These are phyloP conservation scores for Fragaria vesca DNA, from an alignment of 306 rosid species.

Conservation along the genomic window DNA sequence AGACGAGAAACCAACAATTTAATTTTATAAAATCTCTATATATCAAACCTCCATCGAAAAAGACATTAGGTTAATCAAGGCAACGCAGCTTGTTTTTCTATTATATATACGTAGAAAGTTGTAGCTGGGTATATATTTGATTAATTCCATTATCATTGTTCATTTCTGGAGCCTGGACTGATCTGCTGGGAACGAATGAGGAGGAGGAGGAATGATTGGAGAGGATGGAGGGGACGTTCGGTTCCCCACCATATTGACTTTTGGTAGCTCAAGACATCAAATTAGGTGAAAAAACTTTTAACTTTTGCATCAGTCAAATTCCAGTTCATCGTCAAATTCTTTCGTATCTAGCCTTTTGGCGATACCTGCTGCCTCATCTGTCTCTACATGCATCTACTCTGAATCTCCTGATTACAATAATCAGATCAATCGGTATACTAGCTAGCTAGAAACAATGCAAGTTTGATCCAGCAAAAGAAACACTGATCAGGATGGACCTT, in stretches of 20 bases:
- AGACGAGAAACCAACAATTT: background rate
- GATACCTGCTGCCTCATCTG: background rate
- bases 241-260: slow-evolving; percentile 53
- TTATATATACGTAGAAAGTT: background rate
- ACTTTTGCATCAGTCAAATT: background rate
- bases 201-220: slow-evolving; percentile 30
- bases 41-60: background rate
- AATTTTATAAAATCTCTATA: background rate
- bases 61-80: background rate
- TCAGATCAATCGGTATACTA: background rate
- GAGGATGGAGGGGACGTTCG: background rate
- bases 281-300: slow-evolving; percentile 40
- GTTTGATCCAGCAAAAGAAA: background rate
- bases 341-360: background rate
- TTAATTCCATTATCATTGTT: background rate
- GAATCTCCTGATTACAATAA: background rate
- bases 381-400: background rate
- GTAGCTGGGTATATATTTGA: background rate
- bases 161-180: background rate
- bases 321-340: background rate
- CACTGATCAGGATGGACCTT: background rate
- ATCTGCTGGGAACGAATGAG: slow-evolving; percentile 15
- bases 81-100: background rate
- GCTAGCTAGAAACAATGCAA: background rate
- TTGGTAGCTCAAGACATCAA: slow-evolving; percentile 33